Conservation (phyloP, 345 rosid genomes). For the Acer negundo region DNA sequence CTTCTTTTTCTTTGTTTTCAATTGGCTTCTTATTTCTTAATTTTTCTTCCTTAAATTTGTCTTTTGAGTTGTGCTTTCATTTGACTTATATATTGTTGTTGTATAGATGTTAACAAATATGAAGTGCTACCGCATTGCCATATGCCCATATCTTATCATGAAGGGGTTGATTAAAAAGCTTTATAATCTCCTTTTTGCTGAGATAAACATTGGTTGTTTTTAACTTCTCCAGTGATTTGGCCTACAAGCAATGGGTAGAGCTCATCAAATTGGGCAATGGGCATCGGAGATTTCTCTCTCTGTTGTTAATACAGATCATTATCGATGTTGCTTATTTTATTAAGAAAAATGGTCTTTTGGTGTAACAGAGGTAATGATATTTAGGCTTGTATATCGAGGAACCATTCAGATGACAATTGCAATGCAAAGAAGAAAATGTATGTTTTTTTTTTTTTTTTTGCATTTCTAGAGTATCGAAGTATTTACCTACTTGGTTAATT, state of each 20-base stretch:
- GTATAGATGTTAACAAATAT: neutral
- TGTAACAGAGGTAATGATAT: constrained; percentile 81
- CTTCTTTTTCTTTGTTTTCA: neutral
- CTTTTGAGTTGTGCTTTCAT: neutral
- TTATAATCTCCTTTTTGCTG: constrained; percentile 7
- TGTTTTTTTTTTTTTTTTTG: no score
- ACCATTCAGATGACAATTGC: constrained; percentile 99
- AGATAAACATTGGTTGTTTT: neutral
- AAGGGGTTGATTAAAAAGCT: neutral
- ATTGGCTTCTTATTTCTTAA: neutral
- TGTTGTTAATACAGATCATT: neutral
- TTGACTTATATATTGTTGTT: neutral
- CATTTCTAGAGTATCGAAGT: no score
- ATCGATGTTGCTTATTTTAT: constrained; percentile 6
- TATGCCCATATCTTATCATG: neutral
- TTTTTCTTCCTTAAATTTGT: neutral
- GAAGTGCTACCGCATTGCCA: neutral
- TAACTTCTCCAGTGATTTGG: constrained; percentile 74
- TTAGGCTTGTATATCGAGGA: constrained; percentile 85
- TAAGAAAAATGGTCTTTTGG: constrained; percentile 24
- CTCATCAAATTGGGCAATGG: constrained; percentile 99
- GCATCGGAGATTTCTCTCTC: constrained; percentile 26
- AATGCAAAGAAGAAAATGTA: constrained; percentile 96
- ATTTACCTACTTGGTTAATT: no score
- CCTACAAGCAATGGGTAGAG: constrained; percentile 99